Conservation (phyloP, 1,139 yeast genomes). For the Yamadazyma dushanensis region DNA sequence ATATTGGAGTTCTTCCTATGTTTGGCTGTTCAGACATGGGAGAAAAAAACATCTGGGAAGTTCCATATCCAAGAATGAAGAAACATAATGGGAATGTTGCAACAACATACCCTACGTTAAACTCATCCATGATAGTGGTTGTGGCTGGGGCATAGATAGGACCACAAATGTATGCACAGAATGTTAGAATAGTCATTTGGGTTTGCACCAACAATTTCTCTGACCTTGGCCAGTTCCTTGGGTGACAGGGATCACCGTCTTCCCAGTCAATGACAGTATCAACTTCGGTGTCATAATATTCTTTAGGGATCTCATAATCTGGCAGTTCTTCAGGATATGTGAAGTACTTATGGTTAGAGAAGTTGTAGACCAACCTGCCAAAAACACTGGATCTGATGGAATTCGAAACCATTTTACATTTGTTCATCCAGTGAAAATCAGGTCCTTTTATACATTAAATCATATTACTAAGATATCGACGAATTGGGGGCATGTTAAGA, state of each 20-base stretch:
- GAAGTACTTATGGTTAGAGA: constrained; percentile 30
- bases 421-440: too few species aligned
- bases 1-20: constrained; percentile 53
- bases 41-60: constrained; percentile 55
- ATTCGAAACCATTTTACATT: background rate
- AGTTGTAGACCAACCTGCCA: constrained; percentile 33
- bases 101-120: constrained; percentile 38
- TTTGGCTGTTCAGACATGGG: constrained; percentile 51
- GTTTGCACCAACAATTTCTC: constrained; percentile 21
- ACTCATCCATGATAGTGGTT: constrained; percentile 38
- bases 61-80: constrained; percentile 54
- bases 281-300: constrained; percentile 18
- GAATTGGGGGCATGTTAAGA: too few species aligned
- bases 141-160: constrained; percentile 34
- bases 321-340: constrained; percentile 31
- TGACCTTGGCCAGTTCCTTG: constrained; percentile 27
- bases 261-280: constrained; percentile 9
- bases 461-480: background rate
- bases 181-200: constrained; percentile 23
- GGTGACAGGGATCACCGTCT: constrained; percentile 34
- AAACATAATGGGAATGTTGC: constrained; percentile 43
- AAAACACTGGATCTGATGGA: constrained; percentile 34
- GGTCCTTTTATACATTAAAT: too few species aligned
- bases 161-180: constrained; percentile 28
- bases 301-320: constrained; percentile 34